Percentiles rank a stretch among this genome's conserved stretches.
These are phyloP conservation scores for Tulasnella sp. DNA, from an alignment of 768 basidiomycete species.

Conservation along the genomic window DNA sequence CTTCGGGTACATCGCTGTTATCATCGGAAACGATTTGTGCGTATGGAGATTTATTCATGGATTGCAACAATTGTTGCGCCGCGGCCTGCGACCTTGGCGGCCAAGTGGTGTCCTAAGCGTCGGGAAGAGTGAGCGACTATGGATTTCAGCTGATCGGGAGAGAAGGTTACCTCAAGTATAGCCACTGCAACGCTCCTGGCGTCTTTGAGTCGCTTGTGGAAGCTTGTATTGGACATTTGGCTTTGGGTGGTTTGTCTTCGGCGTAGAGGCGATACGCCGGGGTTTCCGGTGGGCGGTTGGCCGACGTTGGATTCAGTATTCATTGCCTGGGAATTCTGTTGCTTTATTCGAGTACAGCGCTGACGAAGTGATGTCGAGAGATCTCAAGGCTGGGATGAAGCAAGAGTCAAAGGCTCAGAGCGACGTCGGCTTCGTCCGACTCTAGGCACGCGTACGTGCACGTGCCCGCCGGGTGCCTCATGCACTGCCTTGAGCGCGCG, in stretches of 20 bases:
- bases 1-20: not conserved
- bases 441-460: not conserved
- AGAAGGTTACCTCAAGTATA: not conserved
- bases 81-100: not conserved
- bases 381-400: not conserved
- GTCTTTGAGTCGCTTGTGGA: not conserved
- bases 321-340: not conserved
- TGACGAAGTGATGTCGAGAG: not conserved
- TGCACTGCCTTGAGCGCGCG: no score
- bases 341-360: not conserved
- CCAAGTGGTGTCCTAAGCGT: not conserved
- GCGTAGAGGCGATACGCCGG: no score
- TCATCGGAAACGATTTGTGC: not conserved
- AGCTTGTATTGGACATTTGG: not conserved
- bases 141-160: not conserved
- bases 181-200: not conserved
- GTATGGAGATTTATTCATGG: not conserved
- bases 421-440: not conserved
- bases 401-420: not conserved
- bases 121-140: not conserved
- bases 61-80: not conserved
- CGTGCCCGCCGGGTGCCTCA: not conserved
- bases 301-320: not conserved
- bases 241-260: not conserved
- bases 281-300: not conserved